A percentile compares a stretch with the other conserved stretches of the same genome.
Conservation (phyloP, 2,329 filamentous ascomycete genomes). For the Paracamarosporium sp. region DNA sequence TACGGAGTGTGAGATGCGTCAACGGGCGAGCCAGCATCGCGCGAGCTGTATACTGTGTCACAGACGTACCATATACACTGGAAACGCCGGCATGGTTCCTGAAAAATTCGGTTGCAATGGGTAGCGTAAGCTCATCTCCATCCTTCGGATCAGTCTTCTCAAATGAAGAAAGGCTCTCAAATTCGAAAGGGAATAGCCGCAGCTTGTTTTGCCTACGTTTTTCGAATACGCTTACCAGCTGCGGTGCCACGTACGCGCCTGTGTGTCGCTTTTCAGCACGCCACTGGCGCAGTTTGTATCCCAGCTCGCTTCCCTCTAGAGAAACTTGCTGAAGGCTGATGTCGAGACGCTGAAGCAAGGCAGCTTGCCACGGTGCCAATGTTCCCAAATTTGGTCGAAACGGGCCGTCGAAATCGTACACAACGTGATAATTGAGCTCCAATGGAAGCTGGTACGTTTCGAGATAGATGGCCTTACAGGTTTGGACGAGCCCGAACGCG, state of each 20-base stretch:
- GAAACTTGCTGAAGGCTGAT: constrained; percentile 15
- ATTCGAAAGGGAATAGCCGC: constrained; percentile 14
- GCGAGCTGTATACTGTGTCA: not conserved
- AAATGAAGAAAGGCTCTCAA: not conserved
- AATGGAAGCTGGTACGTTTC: constrained; percentile 19
- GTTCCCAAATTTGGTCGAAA: constrained; percentile 1
- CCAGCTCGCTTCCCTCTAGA: constrained; percentile 11
- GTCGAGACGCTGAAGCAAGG: constrained; percentile 17
- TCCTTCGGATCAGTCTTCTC: not conserved
- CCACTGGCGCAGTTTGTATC: constrained; percentile 9
- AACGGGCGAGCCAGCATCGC: constrained; percentile 20
- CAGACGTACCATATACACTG: not conserved
- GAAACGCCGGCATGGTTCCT: not conserved
- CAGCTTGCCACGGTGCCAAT: constrained; percentile 23
- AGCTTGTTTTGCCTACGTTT: not conserved
- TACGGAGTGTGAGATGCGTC: constrained; percentile 19
- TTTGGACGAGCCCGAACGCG: constrained; percentile 15
- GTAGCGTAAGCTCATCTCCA: constrained; percentile 8
- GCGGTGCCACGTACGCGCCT: constrained; percentile 12
- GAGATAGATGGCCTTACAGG: constrained; percentile 19
- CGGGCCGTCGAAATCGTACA: constrained; percentile 13
- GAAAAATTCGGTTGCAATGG: not conserved
- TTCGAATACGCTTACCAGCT: constrained; percentile 1
- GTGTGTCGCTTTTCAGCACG: constrained; percentile 3
- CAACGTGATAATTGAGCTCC: constrained; percentile 17